phyloP scores from a whole-genome alignment of 2,329 filamentous ascomycete species.

The Monosporascus sp. region DNA sequence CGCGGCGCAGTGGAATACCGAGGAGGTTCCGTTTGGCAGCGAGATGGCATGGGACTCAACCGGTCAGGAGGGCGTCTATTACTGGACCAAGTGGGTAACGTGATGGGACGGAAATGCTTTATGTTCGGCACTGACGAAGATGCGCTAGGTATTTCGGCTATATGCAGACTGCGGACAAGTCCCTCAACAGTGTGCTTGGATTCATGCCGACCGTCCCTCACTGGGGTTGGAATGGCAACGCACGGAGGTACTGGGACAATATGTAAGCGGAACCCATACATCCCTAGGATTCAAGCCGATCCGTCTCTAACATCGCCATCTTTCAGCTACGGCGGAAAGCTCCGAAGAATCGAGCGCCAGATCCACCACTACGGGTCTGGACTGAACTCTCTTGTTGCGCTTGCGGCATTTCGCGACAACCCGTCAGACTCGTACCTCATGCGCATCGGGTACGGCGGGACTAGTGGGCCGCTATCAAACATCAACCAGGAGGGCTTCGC shows the following conservation, averaged over 20 bases:
- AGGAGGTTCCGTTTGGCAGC: constrained; percentile 50
- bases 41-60: constrained; percentile 61
- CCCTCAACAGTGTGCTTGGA: constrained; percentile 47
- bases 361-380: constrained; percentile 58
- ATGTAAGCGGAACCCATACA: constrained; percentile 29
- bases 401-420: constrained; percentile 43
- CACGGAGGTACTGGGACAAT: constrained; percentile 56
- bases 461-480: constrained; percentile 46
- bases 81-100: constrained; percentile 43
- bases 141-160: constrained; percentile 41
- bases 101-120: background rate
- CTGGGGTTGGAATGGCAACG: constrained; percentile 60
- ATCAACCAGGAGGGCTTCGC: constrained; percentile 51
- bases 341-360: constrained; percentile 39
- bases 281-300: background rate
- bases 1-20: constrained; percentile 42
- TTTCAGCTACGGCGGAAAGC: constrained; percentile 35
- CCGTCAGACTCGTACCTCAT: constrained; percentile 44
- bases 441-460: constrained; percentile 49
- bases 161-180: constrained; percentile 38
- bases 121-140: background rate
- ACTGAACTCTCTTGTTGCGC: constrained; percentile 50
- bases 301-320: background rate
- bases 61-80: constrained; percentile 56
- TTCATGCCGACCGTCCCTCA: constrained; percentile 54